These are phyloP conservation scores for Cunninghamia lanceolata DNA, from an alignment of 75 land plant species.

Conservation along the genomic window DNA sequence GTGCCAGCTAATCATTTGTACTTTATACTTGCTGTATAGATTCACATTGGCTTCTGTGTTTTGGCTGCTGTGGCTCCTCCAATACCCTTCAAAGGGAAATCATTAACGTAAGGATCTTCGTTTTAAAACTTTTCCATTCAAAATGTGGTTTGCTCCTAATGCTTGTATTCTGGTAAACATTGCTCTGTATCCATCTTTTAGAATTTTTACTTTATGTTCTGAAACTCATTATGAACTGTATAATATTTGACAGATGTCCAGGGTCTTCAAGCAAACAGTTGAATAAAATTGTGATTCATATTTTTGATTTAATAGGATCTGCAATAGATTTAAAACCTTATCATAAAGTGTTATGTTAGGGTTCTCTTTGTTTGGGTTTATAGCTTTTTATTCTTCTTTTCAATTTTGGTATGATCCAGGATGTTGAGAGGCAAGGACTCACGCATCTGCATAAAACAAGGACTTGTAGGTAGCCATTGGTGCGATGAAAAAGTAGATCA, in stretches of 20 bases:
- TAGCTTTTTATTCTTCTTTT: not conserved
- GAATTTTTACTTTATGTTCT: too few relatives aligned
- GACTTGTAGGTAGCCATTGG: not conserved
- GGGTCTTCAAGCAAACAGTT: not conserved
- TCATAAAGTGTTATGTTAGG: not conserved
- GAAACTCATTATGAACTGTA: not conserved
- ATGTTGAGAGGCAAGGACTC: not conserved
- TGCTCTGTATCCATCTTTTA: too few relatives aligned
- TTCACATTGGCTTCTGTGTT: constrained; percentile 73
- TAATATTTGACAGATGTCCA: not conserved
- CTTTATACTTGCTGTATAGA: constrained; percentile 29
- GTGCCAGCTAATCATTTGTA: not conserved
- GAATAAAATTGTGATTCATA: not conserved
- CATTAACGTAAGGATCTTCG: constrained; percentile 64
- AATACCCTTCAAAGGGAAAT: constrained; percentile 79
- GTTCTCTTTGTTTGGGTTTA: not conserved
- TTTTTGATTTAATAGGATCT: not conserved
- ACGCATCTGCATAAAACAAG: not conserved
- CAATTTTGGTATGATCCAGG: not conserved
- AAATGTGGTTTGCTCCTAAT: not conserved
- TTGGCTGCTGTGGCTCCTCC: constrained; percentile 90
- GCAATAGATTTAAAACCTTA: not conserved
- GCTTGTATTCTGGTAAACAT: not conserved
- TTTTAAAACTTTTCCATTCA: constrained; percentile 8
- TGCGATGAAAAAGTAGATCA: not conserved